These are phyloP conservation scores for Phaffomyces antillensis DNA, from an alignment of 805 yeast genomes.

Conservation along the genomic window DNA sequence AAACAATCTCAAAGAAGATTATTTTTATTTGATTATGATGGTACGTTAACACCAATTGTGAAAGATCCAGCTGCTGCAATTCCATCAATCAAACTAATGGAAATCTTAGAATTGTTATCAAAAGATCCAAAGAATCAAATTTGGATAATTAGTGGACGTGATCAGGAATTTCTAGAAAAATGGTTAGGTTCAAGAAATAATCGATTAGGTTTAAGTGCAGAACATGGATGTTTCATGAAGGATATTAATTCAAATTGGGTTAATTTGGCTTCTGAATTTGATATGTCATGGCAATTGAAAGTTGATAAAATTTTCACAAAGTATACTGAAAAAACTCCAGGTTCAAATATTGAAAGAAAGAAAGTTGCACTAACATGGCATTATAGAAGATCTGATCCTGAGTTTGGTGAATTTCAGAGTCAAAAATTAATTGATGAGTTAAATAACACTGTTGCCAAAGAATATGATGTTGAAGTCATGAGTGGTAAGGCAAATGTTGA, in stretches of 20 bases:
- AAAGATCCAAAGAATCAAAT: conserved; percentile 77
- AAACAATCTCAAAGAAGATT: conserved; percentile 57
- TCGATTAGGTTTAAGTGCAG: conserved; percentile 81
- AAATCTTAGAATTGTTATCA: conserved; percentile 51
- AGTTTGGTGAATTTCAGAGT: conserved; percentile 84
- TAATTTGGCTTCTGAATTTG: conserved; percentile 72
- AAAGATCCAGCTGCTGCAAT: conserved; percentile 97
- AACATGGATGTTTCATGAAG: conserved; percentile 94
- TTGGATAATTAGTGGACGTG: conserved; percentile 96
- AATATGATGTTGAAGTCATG: conserved; percentile 90
- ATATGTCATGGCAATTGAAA: conserved; percentile 91
- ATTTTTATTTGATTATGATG: conserved; percentile 93
- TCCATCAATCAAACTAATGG: conserved; percentile 68
- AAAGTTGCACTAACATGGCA: conserved; percentile 98
- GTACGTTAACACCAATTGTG: conserved; percentile 94
- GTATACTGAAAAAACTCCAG: conserved; percentile 86
- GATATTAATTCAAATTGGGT: conserved; percentile 71
- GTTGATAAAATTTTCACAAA: conserved; percentile 67
- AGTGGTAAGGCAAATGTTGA: conserved; percentile 95
- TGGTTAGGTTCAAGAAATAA: conserved; percentile 67
- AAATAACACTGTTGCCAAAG: conserved; percentile 46
- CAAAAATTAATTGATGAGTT: conserved; percentile 61
- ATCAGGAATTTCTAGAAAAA: conserved; percentile 77
- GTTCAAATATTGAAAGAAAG: conserved; percentile 78
- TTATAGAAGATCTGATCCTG: conserved; percentile 91